Evolutionary conservation across 2,329 filamentous ascomycete genomes (phyloP), one percentile per base, ranked within the genome.

Genomic region (Fusarium veterinarium): DNA sequence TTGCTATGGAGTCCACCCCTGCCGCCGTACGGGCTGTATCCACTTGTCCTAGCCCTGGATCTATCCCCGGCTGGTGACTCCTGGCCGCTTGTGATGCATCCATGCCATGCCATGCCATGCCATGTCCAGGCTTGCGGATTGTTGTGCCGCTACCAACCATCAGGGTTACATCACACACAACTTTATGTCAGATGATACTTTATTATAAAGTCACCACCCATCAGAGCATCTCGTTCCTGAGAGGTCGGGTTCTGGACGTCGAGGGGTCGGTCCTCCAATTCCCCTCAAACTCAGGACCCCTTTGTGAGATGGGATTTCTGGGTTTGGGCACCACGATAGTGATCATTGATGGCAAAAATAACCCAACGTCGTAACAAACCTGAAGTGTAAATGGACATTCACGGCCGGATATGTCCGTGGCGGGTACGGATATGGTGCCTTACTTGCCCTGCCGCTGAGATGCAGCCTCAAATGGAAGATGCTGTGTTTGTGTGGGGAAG

Each of bases 231-330:
- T 30, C 40, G 57, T 62, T 69, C 70, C 63, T 61, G 45, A 52
- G 42, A 63, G 38, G 49, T 46, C 71, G 60, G 64, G 49, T 65
- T 74, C 64, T 61, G 60, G 67, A 67, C 63, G 62, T 68, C 66
- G 62, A 75, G 65, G 69, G 60, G 69, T 44, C 60, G 71, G 69
- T 74, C 74, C 74, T 76, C 72, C 48, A 76, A 76, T 76, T 72
- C 69, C 72, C 74, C 74, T 73, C 74, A 76, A 76, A 76, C 69
- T 72, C 60, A 72, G 71, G 71, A 64, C 56, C 72, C 71, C 57
- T 72, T 73, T 69, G 71, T 74, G 41, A 45, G 60, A 72, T 73
- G 52, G 35, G 37, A 60, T 44, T 58, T 64, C 52, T 69, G 51
- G 37, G 25, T 61, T 67, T 51, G 33, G 41, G 60, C 56, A 30